Evolutionary conservation across 192 early-diverging fungal genomes (phyloP), one percentile per base, ranked within the genome.

Genomic region (Mortierella alpina): DNA sequence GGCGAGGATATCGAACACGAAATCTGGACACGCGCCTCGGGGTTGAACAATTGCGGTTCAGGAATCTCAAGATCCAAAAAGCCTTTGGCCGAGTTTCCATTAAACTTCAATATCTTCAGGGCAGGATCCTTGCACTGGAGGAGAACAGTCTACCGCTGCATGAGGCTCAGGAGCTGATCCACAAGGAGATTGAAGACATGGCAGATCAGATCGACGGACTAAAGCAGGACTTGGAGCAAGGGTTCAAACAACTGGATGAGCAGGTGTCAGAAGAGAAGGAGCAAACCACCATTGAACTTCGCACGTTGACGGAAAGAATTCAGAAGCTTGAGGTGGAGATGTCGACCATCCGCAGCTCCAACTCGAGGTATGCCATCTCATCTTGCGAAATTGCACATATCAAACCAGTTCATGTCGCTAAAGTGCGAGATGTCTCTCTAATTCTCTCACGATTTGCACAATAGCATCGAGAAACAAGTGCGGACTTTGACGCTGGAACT

Each of bases 161-260:
- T 52, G 70, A 80, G 49, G 70, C 77, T 0, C 77, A 80, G 8
- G 77, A 80, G 59, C 49, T 66, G 14, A 71, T 80, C 14, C 63
- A 80, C 52, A 80, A 80, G 44, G 77, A 80, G 46, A 65, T 80
- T 20, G 77, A 80, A 23, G 70, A 80, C 39, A 72, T 80, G 77
- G 77, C 59, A 0, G 77, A 80, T 47, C 69, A 80, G 41, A 68
- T 80, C 12, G 77, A 80, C 22, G 42, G 14, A 2, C 14, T 80
- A 14, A 80, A 80, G 46, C 65, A 72, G 45, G 70, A 72, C 22
- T 6, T 80, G 45, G 77, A 80, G 11, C 77, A 80, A 18, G 70
- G 77, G 5, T 31, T 80, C 44, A 80, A 80, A 42, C 69, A 72
- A 9, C 39, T 80, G 40, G 77, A 80, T 48, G 77, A 80, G 14